Percentiles rank a stretch among this genome's conserved stretches.
Evolutionary conservation across 1,284 basidiomycete genomes (phyloP).

Genomic region (Puccinia polysora): DNA sequence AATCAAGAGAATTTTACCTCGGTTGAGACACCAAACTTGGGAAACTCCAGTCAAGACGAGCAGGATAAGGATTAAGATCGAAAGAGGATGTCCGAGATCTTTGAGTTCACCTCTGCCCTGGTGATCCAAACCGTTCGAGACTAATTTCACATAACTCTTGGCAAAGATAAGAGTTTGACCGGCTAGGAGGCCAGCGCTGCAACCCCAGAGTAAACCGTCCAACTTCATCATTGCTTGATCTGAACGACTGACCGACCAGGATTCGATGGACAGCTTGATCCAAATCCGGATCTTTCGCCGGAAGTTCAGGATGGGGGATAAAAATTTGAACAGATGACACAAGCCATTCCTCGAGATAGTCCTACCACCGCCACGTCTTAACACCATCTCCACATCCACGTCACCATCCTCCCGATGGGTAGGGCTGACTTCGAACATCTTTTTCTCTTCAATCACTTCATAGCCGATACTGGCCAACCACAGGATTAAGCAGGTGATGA

Average conservation of each 20-base stretch:
- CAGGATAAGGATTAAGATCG: slow-evolving; percentile 76
- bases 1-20: slow-evolving; percentile 55
- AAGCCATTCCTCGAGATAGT: background rate
- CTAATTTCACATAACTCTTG: slow-evolving; percentile 60
- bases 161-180: slow-evolving; percentile 85
- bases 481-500: slow-evolving; percentile 59
- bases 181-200: slow-evolving; percentile 78
- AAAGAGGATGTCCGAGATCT: slow-evolving; percentile 60
- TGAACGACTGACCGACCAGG: slow-evolving; percentile 69
- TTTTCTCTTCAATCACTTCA: slow-evolving; percentile 46
- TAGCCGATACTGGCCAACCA: slow-evolving; percentile 47
- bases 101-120: slow-evolving; percentile 3
- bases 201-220: slow-evolving; percentile 85
- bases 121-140: slow-evolving; percentile 23
- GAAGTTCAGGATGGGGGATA: background rate
- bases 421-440: slow-evolving; percentile 29
- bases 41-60: slow-evolving; percentile 72
- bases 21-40: slow-evolving; percentile 85
- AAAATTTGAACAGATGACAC: background rate
- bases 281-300: slow-evolving; percentile 56
- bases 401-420: slow-evolving; percentile 54
- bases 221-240: slow-evolving; percentile 80
- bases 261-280: slow-evolving; percentile 64
- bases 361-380: slow-evolving; percentile 46
- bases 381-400: slow-evolving; percentile 45